Evolutionary conservation across 805 yeast species (phyloP).

Genomic region (Wickerhamiella brachini): DNA sequence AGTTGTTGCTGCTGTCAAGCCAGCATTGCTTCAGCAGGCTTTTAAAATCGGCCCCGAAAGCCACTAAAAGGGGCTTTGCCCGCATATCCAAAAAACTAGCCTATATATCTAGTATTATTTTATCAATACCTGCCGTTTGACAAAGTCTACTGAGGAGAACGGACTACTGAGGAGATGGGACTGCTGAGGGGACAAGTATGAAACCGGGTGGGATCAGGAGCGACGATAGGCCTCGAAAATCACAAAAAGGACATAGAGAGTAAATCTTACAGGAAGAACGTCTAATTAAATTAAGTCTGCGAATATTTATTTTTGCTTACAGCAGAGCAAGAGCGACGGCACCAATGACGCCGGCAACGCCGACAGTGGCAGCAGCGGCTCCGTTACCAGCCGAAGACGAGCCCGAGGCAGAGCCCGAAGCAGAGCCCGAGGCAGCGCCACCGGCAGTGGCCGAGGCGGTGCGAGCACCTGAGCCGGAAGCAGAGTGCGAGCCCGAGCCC

Average conservation of each 20-base stretch:
- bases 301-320: constrained; percentile 2
- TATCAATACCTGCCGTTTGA: neutral
- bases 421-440: neutral
- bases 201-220: too few species aligned
- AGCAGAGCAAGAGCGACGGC: constrained; percentile 10
- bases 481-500: constrained; percentile 7
- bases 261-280: neutral
- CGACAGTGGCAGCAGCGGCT: constrained; percentile 6
- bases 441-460: neutral
- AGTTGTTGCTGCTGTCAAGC: too few species aligned
- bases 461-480: neutral
- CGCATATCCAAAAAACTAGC: neutral
- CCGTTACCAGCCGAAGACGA: constrained; percentile 5
- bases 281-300: neutral
- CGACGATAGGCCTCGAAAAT: too few species aligned
- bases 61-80: neutral
- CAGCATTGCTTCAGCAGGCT: too few species aligned
- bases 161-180: too few species aligned
- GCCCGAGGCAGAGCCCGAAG: too few species aligned
- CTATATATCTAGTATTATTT: neutral
- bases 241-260: too few species aligned
- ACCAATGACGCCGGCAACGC: constrained; percentile 12
- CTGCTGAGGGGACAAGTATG: too few species aligned
- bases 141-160: too few species aligned
- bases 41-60: neutral